Percentiles rank a stretch among this genome's conserved stretches.
These are phyloP conservation scores for Flaveria brownii DNA, from an alignment of 129 eudicot species.

Conservation along the genomic window DNA sequence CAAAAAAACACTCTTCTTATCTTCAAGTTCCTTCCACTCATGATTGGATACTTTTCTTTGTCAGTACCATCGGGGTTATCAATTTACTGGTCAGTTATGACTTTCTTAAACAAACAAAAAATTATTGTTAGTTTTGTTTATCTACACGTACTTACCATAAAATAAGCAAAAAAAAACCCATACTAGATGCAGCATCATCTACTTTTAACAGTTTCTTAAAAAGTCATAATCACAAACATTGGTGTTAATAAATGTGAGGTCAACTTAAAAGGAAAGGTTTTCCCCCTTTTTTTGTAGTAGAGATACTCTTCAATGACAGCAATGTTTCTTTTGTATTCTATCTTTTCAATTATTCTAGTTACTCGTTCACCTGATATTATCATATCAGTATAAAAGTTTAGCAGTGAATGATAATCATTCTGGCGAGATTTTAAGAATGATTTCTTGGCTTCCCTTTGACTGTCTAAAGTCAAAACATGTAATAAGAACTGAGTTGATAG, in stretches of 20 bases:
- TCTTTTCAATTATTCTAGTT: neutral
- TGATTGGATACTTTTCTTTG: conserved; percentile 96
- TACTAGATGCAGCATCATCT: conserved; percentile 4
- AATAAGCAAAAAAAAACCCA: conserved; percentile 18
- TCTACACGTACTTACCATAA: neutral
- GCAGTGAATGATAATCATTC: neutral
- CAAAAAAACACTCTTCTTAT: conserved; percentile 96
- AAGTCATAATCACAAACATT: neutral
- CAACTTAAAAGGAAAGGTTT: neutral
- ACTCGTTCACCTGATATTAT: neutral
- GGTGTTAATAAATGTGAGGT: neutral
- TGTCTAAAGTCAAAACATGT: neutral
- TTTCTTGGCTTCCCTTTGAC: neutral
- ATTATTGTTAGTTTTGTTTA: neutral
- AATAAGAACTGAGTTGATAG: neutral
- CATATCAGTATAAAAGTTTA: neutral
- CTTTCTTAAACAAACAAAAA: conserved; percentile 12
- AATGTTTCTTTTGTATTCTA: neutral
- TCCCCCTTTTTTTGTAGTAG: neutral
- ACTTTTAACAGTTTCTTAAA: neutral
- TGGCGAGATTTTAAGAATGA: neutral
- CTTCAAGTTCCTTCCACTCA: conserved; percentile 91
- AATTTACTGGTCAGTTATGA: conserved; percentile 75
- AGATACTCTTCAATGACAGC: conserved; percentile 13
- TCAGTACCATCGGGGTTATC: conserved; percentile 98